Evolutionary conservation across 495 filamentous ascomycete species (phyloP), one percentile per base, ranked within the genome.

Genomic region (Xylaria nigripes): DNA sequence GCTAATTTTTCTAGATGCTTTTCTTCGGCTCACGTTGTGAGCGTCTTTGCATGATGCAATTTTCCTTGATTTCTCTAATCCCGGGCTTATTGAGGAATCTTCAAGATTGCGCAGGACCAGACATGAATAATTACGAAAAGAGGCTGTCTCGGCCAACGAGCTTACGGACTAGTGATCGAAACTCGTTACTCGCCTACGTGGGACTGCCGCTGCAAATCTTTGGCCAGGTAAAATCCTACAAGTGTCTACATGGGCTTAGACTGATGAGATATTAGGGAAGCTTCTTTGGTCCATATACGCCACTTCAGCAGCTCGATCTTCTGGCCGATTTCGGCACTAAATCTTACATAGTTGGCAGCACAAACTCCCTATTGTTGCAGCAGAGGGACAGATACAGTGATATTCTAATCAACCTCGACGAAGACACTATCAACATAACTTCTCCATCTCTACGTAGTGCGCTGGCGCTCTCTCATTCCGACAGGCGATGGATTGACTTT

Each of bases 331-430:
- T 90, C 56, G 90, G 88, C 16, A 98, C 94, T 15, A 97, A 94
- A 71, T 95, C 90, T 9, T 97, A 97, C 65, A 86, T 98, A 36
- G 93, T 97, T 53, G 93, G 93, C 52, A 96, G 91, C 40, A 98
- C 93, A 23, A 98, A 98, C 65, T 94, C 90, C 15, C 74, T 98
- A 41, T 77, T 98, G 24, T 70, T 98, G 43, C 90, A 96, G 58
- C 93, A 97, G 61, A 92, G 83, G 68, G 93, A 98, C 62, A 82
- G 90, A n/a, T 97, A 98, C 69, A 94, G 90, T 69, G 93, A 98
- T 61, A 90, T 97, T 40, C 75, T 98, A 52, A 90, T 98, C 61
- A 97, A 98, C 69, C 83, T 98, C 34, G 93, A 98, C 67, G 92
- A 97, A 61, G 79, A 84, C 56, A 88, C 79, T 8, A 84, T 97